Percentiles rank a stretch among this genome's conserved stretches.
Conservation (phyloP, 2,329 filamentous ascomycete species). For the Scedosporium minutisporum region DNA sequence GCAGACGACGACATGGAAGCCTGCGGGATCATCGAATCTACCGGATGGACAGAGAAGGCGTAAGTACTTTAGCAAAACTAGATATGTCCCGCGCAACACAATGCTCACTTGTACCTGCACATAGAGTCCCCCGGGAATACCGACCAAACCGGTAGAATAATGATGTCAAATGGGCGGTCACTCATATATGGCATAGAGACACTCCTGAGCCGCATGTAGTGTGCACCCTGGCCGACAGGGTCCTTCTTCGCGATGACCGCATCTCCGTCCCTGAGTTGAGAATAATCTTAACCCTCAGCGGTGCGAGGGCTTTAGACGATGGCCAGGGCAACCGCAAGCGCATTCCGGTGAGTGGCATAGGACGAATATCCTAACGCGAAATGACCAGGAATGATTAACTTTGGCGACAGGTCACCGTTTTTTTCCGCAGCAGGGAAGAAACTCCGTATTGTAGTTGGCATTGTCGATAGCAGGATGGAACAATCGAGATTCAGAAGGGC, state of each 20-base stretch:
- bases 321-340: background rate
- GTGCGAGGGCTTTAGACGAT: background rate
- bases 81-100: background rate
- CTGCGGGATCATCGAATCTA: background rate
- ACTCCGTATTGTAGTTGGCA: background rate
- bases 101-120: background rate
- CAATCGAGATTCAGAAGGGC: background rate
- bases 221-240: background rate
- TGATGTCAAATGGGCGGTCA: background rate
- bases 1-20: background rate
- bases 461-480: background rate
- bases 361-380: background rate
- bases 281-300: background rate
- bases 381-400: background rate
- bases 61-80: background rate
- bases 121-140: background rate
- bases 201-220: background rate
- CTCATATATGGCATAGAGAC: background rate
- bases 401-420: background rate
- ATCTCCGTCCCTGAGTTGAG: background rate
- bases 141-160: background rate
- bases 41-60: background rate
- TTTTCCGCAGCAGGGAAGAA: background rate
- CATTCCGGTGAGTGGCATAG: background rate
- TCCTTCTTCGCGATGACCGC: background rate